phyloP scores from a whole-genome alignment of 2,329 filamentous ascomycete species.

The Venturia effusa region DNA sequence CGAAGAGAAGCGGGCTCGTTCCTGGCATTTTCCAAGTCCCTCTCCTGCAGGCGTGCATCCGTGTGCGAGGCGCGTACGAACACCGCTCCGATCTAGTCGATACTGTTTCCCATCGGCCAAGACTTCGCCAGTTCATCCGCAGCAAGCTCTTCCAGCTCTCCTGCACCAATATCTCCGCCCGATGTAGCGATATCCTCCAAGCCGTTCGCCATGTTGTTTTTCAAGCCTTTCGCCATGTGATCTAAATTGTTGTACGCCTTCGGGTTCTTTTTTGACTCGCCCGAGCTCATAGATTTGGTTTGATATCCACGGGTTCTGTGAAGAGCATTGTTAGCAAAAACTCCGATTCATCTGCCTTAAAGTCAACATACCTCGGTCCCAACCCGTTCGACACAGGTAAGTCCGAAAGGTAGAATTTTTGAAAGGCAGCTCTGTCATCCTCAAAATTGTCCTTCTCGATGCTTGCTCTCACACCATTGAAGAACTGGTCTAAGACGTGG shows the following conservation, averaged over 20 bases:
- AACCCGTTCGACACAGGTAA: conserved; percentile 66
- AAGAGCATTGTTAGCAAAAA: neutral
- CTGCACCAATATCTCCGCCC: neutral
- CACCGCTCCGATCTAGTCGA: too few species aligned
- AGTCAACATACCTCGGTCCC: conserved; percentile 54
- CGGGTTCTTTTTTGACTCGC: conserved; percentile 12
- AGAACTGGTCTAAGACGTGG: conserved; percentile 60
- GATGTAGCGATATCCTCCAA: neutral
- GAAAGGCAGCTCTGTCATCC: conserved; percentile 48
- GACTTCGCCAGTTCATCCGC: neutral
- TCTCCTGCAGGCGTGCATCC: too few species aligned
- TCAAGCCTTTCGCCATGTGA: conserved; percentile 6
- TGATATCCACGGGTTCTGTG: conserved; percentile 11
- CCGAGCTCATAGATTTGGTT: conserved; percentile 5
- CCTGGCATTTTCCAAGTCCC: too few species aligned
- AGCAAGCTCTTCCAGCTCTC: conserved; percentile 6
- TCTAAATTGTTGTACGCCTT: conserved; percentile 11
- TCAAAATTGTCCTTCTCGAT: conserved; percentile 48
- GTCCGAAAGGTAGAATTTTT: conserved; percentile 54
- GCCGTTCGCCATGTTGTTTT: conserved; percentile 6
- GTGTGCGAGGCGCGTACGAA: too few species aligned
- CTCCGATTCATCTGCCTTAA: too few species aligned
- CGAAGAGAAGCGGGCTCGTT: too few species aligned
- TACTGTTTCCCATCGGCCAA: neutral
- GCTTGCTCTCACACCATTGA: conserved; percentile 54